Evolutionary conservation across 352 stramenopile species (phyloP).

Genomic region (Phytophthora tubulina): DNA sequence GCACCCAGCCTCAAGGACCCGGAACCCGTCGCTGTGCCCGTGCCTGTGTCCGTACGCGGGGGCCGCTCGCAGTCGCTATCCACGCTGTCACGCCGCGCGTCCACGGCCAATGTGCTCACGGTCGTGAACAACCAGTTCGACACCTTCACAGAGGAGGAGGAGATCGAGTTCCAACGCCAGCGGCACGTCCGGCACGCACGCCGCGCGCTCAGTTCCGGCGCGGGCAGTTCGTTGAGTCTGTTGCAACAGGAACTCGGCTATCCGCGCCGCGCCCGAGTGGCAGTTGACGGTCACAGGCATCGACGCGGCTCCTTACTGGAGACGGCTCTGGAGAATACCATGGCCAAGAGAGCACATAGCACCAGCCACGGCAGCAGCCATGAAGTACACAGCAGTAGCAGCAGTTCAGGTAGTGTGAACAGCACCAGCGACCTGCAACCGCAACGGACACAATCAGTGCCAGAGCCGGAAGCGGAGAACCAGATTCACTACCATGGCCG

Average conservation of each 20-base stretch:
- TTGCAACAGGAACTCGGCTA: slow-evolving; percentile 85
- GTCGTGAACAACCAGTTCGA: slow-evolving; percentile 17
- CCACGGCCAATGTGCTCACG: slow-evolving; percentile 41
- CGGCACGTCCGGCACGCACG: slow-evolving; percentile 39
- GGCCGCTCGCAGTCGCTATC: slow-evolving; percentile 59
- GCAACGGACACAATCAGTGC: slow-evolving; percentile 34
- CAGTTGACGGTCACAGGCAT: slow-evolving; percentile 32
- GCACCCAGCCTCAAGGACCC: slow-evolving; percentile 33
- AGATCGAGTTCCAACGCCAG: slow-evolving; percentile 39
- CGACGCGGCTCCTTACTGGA: slow-evolving; percentile 51
- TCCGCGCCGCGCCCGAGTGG: slow-evolving; percentile 37
- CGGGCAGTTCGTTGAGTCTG: slow-evolving; percentile 57
- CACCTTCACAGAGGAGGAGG: slow-evolving; percentile 38
- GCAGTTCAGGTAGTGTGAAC: slow-evolving; percentile 27
- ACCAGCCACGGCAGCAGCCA: slow-evolving; percentile 29
- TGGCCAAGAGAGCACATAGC: slow-evolving; percentile 31
- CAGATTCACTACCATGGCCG: slow-evolving; percentile 31
- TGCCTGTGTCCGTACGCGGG: slow-evolving; percentile 42
- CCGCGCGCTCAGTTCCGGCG: slow-evolving; percentile 69
- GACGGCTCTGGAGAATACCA: slow-evolving; percentile 39
- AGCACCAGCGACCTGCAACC: slow-evolving; percentile 34
- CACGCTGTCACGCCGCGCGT: slow-evolving; percentile 34
- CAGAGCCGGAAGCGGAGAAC: slow-evolving; percentile 43
- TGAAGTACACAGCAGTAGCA: slow-evolving; percentile 33
- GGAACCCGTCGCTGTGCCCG: slow-evolving; percentile 27